Conservation (phyloP, 805 yeast species). For the Wickerhamomyces pijperi region DNA sequence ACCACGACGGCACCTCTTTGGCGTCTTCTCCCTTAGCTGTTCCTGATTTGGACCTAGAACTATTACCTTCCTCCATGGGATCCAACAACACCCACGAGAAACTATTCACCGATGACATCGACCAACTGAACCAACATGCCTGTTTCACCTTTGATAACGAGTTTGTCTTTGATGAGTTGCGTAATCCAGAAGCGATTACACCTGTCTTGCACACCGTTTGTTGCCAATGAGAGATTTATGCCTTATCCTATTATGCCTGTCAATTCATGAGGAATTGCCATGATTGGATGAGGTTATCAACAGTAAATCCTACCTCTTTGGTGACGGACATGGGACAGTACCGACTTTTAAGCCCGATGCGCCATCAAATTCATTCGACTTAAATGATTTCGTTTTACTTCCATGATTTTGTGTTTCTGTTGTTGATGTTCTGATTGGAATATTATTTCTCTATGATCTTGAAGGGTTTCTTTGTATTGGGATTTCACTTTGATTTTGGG, state of each 20-base stretch:
- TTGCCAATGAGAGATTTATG: background rate
- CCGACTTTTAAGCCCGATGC: slow-evolving; percentile 21
- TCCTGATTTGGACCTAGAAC: background rate
- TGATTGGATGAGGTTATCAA: background rate
- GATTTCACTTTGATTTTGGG: too few species aligned
- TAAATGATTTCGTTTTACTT: slow-evolving; percentile 20
- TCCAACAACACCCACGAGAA: slow-evolving; percentile 5
- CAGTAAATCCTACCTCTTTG: too few species aligned
- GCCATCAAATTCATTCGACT: slow-evolving; percentile 21
- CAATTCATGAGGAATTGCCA: background rate
- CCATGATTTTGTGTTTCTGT: background rate
- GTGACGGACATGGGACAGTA: too few species aligned
- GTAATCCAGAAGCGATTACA: slow-evolving; percentile 35
- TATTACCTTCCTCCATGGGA: background rate
- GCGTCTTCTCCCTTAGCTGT: background rate
- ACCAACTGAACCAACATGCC: too few species aligned
- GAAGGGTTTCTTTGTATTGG: too few species aligned
- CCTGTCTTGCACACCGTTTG: slow-evolving; percentile 3
- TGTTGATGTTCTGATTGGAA: background rate
- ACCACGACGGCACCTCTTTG: background rate
- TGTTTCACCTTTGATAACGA: slow-evolving; percentile 21
- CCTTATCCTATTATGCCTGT: slow-evolving; percentile 1
- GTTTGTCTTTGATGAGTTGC: slow-evolving; percentile 29
- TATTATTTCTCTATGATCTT: too few species aligned
- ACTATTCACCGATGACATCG: slow-evolving; percentile 10